Evolutionary conservation across 805 yeast genomes (phyloP).

Genomic region (Yarrowia sp.): DNA sequence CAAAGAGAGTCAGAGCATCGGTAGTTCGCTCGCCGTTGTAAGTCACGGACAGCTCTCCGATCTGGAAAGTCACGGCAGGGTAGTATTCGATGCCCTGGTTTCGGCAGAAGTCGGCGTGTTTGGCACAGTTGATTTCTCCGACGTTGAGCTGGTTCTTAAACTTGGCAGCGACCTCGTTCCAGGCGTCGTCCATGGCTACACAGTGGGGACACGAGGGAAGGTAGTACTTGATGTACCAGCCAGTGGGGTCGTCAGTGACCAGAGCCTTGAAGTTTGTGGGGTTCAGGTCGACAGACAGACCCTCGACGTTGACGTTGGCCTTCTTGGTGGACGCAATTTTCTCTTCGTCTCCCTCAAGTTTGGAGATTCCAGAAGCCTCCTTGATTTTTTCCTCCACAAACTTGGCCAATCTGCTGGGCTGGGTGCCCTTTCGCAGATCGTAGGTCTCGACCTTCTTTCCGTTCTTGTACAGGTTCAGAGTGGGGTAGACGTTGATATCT

Average conservation of each 20-base stretch:
- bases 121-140: conserved; percentile 54
- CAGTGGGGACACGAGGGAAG: conserved; percentile 54
- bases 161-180: conserved; percentile 50
- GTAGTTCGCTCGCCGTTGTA: conserved; percentile 40
- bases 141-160: conserved; percentile 50
- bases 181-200: conserved; percentile 50
- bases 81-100: conserved; percentile 47
- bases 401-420: conserved; percentile 38
- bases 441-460: conserved; percentile 47
- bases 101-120: conserved; percentile 48
- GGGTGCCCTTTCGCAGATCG: conserved; percentile 34
- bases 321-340: conserved; percentile 38
- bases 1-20: conserved; percentile 46
- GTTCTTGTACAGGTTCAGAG: conserved; percentile 64
- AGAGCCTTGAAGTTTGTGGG: conserved; percentile 47
- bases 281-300: conserved; percentile 48
- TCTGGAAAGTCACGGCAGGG: conserved; percentile 42
- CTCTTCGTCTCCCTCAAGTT: conserved; percentile 37
- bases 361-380: conserved; percentile 22
- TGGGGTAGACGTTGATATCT: conserved; percentile 71
- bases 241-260: conserved; percentile 52
- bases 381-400: conserved; percentile 35
- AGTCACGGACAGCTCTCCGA: conserved; percentile 42
- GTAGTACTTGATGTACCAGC: conserved; percentile 53
- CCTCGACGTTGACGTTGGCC: conserved; percentile 48